Evolutionary conservation across 768 basidiomycete species (phyloP).

Genomic region (Neoboletus magnificus): DNA sequence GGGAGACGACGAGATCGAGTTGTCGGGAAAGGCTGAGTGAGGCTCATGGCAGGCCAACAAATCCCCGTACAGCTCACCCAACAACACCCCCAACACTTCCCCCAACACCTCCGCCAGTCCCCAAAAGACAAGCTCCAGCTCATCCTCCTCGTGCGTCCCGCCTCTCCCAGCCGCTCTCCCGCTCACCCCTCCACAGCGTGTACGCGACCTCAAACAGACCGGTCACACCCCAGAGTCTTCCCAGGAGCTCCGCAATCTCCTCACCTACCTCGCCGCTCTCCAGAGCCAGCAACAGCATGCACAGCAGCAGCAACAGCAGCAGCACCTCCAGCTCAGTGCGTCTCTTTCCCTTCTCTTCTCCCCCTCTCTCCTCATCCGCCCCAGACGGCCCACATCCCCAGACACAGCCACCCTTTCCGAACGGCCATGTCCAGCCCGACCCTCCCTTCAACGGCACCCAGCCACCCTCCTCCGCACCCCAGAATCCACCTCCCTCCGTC

Average conservation of each 20-base stretch:
- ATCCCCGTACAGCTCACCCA: slow-evolving; percentile 25
- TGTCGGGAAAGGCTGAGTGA: slow-evolving; percentile 3
- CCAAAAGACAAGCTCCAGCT: slow-evolving; percentile 27
- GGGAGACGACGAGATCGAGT: slow-evolving; percentile 9
- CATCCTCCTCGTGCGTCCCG: slow-evolving; percentile 15
- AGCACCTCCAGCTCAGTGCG: slow-evolving; percentile 34
- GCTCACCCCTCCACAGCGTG: slow-evolving; percentile 34
- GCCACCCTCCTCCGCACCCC: slow-evolving; percentile 29
- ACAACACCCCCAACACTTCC: slow-evolving; percentile 13
- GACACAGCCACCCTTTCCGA: slow-evolving; percentile 36
- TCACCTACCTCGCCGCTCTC: slow-evolving; percentile 36
- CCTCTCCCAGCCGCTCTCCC: neutral
- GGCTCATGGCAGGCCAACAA: slow-evolving; percentile 23
- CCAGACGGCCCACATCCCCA: slow-evolving; percentile 26
- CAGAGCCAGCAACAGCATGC: slow-evolving; percentile 24
- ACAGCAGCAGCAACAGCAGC: slow-evolving; percentile 30
- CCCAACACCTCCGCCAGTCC: slow-evolving; percentile 5
- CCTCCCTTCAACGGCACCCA: slow-evolving; percentile 24
- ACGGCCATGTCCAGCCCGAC: slow-evolving; percentile 43
- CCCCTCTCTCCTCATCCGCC: slow-evolving; percentile 22
- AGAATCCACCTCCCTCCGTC: slow-evolving; percentile 37
- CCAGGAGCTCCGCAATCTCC: slow-evolving; percentile 41
- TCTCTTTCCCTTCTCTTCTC: neutral
- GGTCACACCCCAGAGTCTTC: slow-evolving; percentile 46
- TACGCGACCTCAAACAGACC: slow-evolving; percentile 39